phyloP scores from a whole-genome alignment of 768 basidiomycete genomes.

The Galerina marginata region DNA sequence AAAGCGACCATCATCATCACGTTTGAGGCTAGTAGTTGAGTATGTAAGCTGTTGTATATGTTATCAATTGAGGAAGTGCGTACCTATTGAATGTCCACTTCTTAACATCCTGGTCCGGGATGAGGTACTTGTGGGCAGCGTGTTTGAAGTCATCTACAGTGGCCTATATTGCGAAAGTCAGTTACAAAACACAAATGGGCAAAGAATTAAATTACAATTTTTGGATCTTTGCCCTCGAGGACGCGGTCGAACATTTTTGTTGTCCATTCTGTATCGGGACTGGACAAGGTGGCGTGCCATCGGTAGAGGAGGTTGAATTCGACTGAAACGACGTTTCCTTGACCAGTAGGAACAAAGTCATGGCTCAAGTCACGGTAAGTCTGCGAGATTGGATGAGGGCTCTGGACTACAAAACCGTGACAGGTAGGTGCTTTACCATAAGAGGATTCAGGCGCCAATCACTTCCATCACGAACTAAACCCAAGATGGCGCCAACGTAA shows the following conservation, averaged over 20 bases:
- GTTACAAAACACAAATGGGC: not conserved
- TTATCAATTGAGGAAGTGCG: constrained; percentile 17
- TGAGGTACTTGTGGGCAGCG: constrained; percentile 33
- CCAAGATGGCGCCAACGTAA: constrained; percentile 78
- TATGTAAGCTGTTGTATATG: not conserved
- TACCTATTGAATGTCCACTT: constrained; percentile 64
- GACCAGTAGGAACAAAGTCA: constrained; percentile 61
- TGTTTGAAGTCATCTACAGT: constrained; percentile 43
- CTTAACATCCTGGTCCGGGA: constrained; percentile 38
- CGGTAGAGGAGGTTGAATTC: constrained; percentile 74
- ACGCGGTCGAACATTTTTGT: constrained; percentile 47
- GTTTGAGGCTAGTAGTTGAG: constrained; percentile 44
- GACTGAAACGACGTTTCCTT: constrained; percentile 77
- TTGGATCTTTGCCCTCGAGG: constrained; percentile 47
- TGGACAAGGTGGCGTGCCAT: constrained; percentile 71
- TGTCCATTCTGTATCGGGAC: constrained; percentile 58
- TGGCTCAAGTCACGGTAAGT: constrained; percentile 56
- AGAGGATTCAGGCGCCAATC: constrained; percentile 76
- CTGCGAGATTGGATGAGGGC: constrained; percentile 35
- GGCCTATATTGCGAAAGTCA: constrained; percentile 27
- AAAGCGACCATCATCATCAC: constrained; percentile 61
- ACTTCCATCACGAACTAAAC: constrained; percentile 65
- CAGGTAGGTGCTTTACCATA: constrained; percentile 41
- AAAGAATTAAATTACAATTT: constrained; percentile 34
- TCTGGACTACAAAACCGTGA: not conserved